phyloP scores from a whole-genome alignment of 202 grass and related monocot genomes.

The Cymbopogon flexuosus region DNA sequence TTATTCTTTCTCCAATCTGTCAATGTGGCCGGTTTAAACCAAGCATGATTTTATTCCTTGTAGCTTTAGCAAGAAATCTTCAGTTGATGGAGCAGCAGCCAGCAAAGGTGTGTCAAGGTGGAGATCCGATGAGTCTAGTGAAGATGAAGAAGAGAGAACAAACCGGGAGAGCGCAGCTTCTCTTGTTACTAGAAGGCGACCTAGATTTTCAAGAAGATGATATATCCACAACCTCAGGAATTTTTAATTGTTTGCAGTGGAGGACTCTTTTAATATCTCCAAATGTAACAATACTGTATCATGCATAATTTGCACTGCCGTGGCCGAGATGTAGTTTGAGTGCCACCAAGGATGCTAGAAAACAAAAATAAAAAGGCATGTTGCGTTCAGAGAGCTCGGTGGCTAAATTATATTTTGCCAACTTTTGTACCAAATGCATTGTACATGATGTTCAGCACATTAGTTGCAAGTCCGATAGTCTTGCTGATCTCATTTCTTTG shows the following conservation, averaged over 20 bases:
- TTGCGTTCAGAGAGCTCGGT: background rate
- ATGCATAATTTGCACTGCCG: background rate
- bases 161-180: conserved; percentile 34
- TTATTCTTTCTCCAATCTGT: background rate
- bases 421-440: background rate
- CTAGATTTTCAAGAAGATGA: conserved; percentile 49
- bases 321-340: background rate
- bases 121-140: conserved; percentile 73
- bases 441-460: background rate
- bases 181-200: conserved; percentile 36
- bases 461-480: background rate
- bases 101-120: conserved; percentile 56
- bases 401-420: background rate
- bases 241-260: background rate
- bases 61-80: conserved; percentile 36
- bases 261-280: background rate
- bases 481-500: background rate
- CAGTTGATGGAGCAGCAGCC: conserved; percentile 13
- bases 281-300: background rate
- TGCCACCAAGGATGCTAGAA: background rate
- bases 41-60: background rate
- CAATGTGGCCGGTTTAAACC: background rate
- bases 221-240: background rate
- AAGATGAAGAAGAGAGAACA: conserved; percentile 50
- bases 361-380: background rate